phyloP scores from a whole-genome alignment of 2,329 filamentous ascomycete genomes.

The Dothideomycetes sp. region DNA sequence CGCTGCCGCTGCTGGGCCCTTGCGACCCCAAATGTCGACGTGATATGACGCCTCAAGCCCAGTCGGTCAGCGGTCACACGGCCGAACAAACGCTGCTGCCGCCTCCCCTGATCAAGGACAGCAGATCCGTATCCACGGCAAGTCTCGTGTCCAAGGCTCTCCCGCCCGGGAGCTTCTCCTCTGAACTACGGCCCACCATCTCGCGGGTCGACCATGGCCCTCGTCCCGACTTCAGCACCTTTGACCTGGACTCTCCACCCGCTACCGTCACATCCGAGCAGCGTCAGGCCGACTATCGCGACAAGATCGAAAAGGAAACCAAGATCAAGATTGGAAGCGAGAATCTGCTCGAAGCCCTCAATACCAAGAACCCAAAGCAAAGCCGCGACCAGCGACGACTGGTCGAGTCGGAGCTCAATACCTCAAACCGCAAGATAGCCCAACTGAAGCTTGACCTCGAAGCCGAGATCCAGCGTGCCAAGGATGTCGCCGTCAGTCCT shows the following conservation, averaged over 20 bases:
- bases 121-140: constrained; percentile 46
- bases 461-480: constrained; percentile 50
- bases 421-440: constrained; percentile 65
- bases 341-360: constrained; percentile 91
- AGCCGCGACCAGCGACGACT: constrained; percentile 56
- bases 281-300: constrained; percentile 64
- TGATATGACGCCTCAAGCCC: constrained; percentile 10
- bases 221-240: constrained; percentile 48
- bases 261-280: constrained; percentile 52
- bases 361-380: constrained; percentile 92
- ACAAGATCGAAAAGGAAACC: constrained; percentile 85
- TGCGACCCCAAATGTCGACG: constrained; percentile 4
- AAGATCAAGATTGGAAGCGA: constrained; percentile 98
- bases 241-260: constrained; percentile 47
- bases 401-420: constrained; percentile 75
- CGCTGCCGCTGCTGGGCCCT: constrained; percentile 10
- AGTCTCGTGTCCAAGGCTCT: constrained; percentile 52
- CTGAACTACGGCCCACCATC: constrained; percentile 67
- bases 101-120: constrained; percentile 39
- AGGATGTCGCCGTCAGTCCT: constrained; percentile 33
- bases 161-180: constrained; percentile 76
- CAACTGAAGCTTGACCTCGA: constrained; percentile 52
- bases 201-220: constrained; percentile 51
- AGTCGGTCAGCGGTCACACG: constrained; percentile 10
- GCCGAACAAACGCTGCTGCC: constrained; percentile 24